Evolutionary conservation across 129 eudicot species (phyloP).

Genomic region (Kitagawia praeruptora): DNA sequence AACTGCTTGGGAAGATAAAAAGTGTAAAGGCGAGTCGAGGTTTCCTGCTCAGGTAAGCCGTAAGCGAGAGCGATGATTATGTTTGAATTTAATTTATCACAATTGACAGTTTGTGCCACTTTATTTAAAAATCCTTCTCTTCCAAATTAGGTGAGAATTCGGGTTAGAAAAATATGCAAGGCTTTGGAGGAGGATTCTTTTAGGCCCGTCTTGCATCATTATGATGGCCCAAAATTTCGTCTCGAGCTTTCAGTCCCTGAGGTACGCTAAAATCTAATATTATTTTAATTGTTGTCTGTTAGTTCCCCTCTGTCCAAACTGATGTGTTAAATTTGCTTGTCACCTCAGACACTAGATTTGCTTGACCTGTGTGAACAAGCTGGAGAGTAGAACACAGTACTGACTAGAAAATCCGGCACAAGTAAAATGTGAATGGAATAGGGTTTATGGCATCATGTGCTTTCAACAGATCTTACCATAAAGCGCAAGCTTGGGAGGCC

Average conservation of each 20-base stretch:
- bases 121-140: background rate
- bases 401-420: conserved; percentile 9
- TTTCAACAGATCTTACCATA: conserved; percentile 47
- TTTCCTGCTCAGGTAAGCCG: conserved; percentile 98
- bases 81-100: background rate
- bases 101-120: background rate
- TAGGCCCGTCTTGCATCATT: conserved; percentile 98
- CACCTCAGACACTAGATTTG: conserved; percentile 78
- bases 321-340: background rate
- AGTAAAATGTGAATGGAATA: conserved; percentile 35
- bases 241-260: conserved; percentile 94
- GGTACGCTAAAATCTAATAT: conserved; percentile 28
- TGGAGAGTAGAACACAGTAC: conserved; percentile 38
- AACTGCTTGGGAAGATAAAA: conserved; percentile 99
- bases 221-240: conserved; percentile 98
- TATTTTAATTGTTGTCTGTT: background rate
- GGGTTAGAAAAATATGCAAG: conserved; percentile 80
- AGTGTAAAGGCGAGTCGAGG: conserved; percentile 98
- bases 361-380: conserved; percentile 96
- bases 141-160: conserved; percentile 62
- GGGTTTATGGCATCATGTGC: conserved; percentile 34
- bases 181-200: conserved; percentile 96
- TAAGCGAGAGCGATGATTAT: conserved; percentile 22
- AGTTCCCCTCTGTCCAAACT: background rate
- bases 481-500: conserved; percentile 83